Evolutionary conservation across 805 yeast species (phyloP).

Genomic region (Lipomyces spencermartinsiae): DNA sequence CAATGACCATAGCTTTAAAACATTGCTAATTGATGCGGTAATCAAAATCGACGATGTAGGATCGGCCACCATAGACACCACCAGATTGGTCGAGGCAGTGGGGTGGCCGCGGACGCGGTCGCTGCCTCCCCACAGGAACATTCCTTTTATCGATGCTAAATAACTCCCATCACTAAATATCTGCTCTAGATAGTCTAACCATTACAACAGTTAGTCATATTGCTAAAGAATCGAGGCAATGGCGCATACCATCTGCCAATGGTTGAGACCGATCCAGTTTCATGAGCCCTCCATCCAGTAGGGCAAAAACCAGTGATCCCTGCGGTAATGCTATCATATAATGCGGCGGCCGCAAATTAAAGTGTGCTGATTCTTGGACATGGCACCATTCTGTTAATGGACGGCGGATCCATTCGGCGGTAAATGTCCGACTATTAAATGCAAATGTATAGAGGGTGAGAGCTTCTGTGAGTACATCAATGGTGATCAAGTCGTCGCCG

Average conservation of each 20-base stretch:
- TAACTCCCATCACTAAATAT: conserved; percentile 61
- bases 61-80: conserved; percentile 47
- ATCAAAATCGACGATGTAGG: conserved; percentile 46
- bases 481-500: conserved; percentile 13
- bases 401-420: conserved; percentile 22
- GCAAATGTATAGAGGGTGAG: conserved; percentile 26
- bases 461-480: conserved; percentile 33
- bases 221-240: conserved; percentile 39
- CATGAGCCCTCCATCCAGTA: conserved; percentile 80
- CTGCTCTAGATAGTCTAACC: conserved; percentile 33
- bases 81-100: conserved; percentile 49
- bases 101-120: conserved; percentile 54
- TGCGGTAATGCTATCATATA: conserved; percentile 56
- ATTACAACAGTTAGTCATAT: conserved; percentile 15
- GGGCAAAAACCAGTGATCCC: conserved; percentile 58
- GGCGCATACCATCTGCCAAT: conserved; percentile 39
- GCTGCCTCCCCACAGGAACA: conserved; percentile 45
- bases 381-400: conserved; percentile 35
- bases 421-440: conserved; percentile 13
- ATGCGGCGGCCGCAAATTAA: conserved; percentile 63
- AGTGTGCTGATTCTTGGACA: conserved; percentile 43
- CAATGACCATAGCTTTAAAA: conserved; percentile 67
- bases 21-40: conserved; percentile 62
- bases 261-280: conserved; percentile 40
- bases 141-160: conserved; percentile 47